Evolutionary conservation across 441 rosid genomes (phyloP).

Genomic region (Capsella rubella): DNA sequence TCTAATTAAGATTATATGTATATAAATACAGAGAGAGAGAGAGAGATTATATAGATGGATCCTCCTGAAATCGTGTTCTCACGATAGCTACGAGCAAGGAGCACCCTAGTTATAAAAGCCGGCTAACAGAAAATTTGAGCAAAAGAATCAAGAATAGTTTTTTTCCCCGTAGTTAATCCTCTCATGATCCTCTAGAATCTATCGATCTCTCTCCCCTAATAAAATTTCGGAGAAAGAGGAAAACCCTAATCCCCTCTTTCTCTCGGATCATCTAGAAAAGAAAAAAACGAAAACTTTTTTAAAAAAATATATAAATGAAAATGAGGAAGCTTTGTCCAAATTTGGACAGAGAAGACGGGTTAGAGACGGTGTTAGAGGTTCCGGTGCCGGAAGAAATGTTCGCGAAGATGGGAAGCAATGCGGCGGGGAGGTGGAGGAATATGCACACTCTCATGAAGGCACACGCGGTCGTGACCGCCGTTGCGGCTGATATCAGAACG

Average conservation of each 20-base stretch:
- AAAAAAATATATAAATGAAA: neutral
- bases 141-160: slow-evolving; percentile 17
- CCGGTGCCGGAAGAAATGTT: slow-evolving; percentile 98
- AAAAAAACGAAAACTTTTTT: neutral
- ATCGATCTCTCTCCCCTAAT: slow-evolving; percentile 16
- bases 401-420: slow-evolving; percentile 77
- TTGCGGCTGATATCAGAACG: slow-evolving; percentile 34
- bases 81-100: slow-evolving; percentile 65
- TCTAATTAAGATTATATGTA: neutral
- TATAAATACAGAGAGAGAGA: neutral
- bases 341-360: slow-evolving; percentile 74
- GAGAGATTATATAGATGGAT: slow-evolving; percentile 10
- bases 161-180: slow-evolving; percentile 1
- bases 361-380: slow-evolving; percentile 93
- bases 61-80: slow-evolving; percentile 60
- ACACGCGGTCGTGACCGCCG: slow-evolving; percentile 49
- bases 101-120: slow-evolving; percentile 47
- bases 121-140: slow-evolving; percentile 31
- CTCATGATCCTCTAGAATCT: slow-evolving; percentile 35
- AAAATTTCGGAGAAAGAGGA: slow-evolving; percentile 45
- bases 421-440: slow-evolving; percentile 76
- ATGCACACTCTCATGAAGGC: slow-evolving; percentile 76
- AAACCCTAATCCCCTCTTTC: slow-evolving; percentile 41
- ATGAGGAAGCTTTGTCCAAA: slow-evolving; percentile 92
- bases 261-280: slow-evolving; percentile 8